Evolutionary conservation across 805 yeast species (phyloP).

Genomic region (Saturnispora sanitii): DNA sequence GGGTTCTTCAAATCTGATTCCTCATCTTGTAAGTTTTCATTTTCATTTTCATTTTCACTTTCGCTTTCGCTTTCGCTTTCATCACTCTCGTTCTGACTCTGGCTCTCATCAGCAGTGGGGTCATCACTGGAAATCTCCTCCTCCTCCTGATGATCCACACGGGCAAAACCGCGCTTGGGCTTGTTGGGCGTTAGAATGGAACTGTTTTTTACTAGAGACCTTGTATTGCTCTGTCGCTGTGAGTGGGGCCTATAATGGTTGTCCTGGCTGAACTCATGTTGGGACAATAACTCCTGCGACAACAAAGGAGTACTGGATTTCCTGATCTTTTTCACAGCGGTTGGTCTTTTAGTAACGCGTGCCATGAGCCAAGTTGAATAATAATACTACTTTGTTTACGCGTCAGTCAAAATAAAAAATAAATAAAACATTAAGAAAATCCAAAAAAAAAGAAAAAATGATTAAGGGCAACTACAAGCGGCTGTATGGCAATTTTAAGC

Average conservation of each 20-base stretch:
- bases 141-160: background rate
- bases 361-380: background rate
- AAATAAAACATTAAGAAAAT: too few relatives aligned
- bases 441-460: background rate
- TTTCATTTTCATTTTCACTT: background rate
- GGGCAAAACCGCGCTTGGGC: background rate
- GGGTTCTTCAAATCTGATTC: background rate
- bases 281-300: conserved; percentile 5
- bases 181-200: conserved; percentile 13
- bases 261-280: background rate
- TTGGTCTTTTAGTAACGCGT: conserved; percentile 10
- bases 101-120: background rate
- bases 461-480: background rate
- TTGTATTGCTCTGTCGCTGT: conserved; percentile 1
- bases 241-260: background rate
- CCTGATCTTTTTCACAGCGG: conserved; percentile 11
- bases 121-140: background rate
- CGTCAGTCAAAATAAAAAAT: too few relatives aligned
- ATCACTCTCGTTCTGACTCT: background rate
- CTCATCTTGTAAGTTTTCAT: background rate
- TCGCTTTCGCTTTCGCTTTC: too few relatives aligned
- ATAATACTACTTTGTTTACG: background rate
- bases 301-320: conserved; percentile 8
- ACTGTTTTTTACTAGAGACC: conserved; percentile 9
- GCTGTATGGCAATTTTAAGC: background rate